phyloP scores from a whole-genome alignment of 345 rosid genomes.

The Populus nigra region DNA sequence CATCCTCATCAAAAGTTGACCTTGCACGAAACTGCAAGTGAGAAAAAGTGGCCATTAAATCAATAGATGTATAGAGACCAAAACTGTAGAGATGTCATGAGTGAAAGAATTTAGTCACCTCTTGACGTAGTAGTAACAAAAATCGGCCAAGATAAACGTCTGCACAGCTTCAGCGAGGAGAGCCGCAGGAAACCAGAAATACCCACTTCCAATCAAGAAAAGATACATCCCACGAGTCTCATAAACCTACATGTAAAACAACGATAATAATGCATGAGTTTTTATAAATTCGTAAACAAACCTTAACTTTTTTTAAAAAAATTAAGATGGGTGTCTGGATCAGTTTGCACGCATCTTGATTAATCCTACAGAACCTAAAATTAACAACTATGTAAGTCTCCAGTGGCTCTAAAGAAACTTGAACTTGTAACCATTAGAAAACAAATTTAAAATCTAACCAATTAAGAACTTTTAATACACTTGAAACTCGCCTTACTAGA shows the following conservation, averaged over 20 bases:
- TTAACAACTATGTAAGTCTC: accelerated
- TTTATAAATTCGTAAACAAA: too few species aligned
- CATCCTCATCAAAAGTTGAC: constrained; percentile 44
- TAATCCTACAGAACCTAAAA: accelerated
- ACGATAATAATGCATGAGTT: neutral
- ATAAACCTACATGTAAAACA: constrained; percentile 36
- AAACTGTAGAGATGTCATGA: too few species aligned
- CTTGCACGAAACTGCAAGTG: constrained; percentile 33
- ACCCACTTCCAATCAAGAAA: constrained; percentile 47
- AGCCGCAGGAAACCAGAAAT: constrained; percentile 63
- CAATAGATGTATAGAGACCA: neutral
- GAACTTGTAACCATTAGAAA: accelerated
- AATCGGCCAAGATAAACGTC: constrained; percentile 81
- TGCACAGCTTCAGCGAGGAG: constrained; percentile 66
- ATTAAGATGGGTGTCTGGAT: accelerated
- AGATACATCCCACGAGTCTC: constrained; percentile 53
- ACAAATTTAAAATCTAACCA: accelerated
- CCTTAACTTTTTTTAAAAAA: too few species aligned
- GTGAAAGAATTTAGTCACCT: constrained; percentile 34
- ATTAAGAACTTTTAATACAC: neutral
- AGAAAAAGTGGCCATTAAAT: neutral
- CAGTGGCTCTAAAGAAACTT: accelerated
- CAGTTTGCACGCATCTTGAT: accelerated
- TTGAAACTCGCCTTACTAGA: accelerated
- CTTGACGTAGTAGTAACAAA: constrained; percentile 78